Base-by-base conservation (phyloP, 192 early-diverging fungal species). In the Coemansia sp. region DNA sequence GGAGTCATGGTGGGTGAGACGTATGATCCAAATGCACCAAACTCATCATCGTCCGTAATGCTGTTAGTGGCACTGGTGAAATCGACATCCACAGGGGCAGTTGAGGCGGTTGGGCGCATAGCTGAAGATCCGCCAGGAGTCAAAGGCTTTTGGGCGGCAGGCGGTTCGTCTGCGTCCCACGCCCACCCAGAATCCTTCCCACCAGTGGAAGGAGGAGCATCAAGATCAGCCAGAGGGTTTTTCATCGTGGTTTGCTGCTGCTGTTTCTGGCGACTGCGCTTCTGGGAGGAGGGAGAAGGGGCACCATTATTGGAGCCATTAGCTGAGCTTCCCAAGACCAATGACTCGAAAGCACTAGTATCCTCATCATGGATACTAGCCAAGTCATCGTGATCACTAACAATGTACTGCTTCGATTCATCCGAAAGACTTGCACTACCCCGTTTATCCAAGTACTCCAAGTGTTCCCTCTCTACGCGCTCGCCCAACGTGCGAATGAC, bases 381-480 rank as follows among this genome's bases (percentile, higher is more conserved):
- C 8, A 25, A 15, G 48, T 37, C 58, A 0, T 59, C 46, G 49
- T 29, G 25, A 25, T 29, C 43, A 8, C 28, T 45, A 18, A 9
- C 3, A n/a, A 87, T 85, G 33, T 84, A 59, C 12, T 73, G 75
- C 53, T n/a, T n/a, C n/a, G n/a, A n/a, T n/a, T n/a, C n/a, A n/a
- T n/a, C n/a, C n/a, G n/a, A n/a, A n/a, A n/a, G n/a, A n/a, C n/a
- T n/a, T n/a, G n/a, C n/a, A n/a, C n/a, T n/a, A n/a, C 82, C 80
- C 8, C 87, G 60, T 42, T 87, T 81, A 40, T 86, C 86, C 53
- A 92, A 55, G 63, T 89, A 87, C 43, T 74, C 73, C 13, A 78
- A 55, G 43, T 90, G 90, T 21, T 87, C 84, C 28, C 85, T 73
- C 64, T 88, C 83, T 5, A 92, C 85, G 29, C 84, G 75, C 16